phyloP scores from a whole-genome alignment of 1,139 yeast species.

The Yamadazyma sp. region DNA sequence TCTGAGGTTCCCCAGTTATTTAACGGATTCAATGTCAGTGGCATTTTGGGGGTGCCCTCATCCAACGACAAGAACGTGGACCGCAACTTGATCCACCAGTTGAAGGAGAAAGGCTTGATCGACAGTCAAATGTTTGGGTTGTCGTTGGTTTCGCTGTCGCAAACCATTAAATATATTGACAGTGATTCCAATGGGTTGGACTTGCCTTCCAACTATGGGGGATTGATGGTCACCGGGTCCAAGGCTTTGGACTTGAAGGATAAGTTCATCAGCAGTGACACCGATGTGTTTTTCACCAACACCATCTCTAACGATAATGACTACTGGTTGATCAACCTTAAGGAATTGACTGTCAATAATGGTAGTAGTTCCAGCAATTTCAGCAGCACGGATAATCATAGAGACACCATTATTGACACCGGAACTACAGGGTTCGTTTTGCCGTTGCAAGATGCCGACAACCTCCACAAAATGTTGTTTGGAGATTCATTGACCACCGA shows the following conservation, averaged over 20 bases:
- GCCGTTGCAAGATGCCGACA: conserved; percentile 56
- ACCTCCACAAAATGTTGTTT: conserved; percentile 44
- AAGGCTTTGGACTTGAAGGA: conserved; percentile 17
- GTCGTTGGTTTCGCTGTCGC: conserved; percentile 19
- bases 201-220: conserved; percentile 22
- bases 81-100: conserved; percentile 24
- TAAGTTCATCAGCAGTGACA: conserved; percentile 14
- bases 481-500: conserved; percentile 53
- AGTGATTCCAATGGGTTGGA: conserved; percentile 9
- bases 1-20: conserved; percentile 53
- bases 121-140: conserved; percentile 24
- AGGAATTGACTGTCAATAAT: conserved; percentile 22
- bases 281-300: conserved; percentile 35
- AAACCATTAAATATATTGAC: conserved; percentile 16
- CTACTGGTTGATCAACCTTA: conserved; percentile 56
- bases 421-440: conserved; percentile 65
- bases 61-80: conserved; percentile 19
- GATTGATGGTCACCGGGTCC: conserved; percentile 27
- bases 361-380: conserved; percentile 13
- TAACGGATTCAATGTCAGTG: conserved; percentile 53
- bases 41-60: conserved; percentile 61
- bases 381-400: conserved; percentile 20
- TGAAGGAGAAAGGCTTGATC: conserved; percentile 17
- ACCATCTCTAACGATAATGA: conserved; percentile 36
- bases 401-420: conserved; percentile 59